A percentile compares a stretch with the other conserved stretches of the same genome.
Conservation (phyloP, 2,329 filamentous ascomycete species). For the Paecilomyces formosus region DNA sequence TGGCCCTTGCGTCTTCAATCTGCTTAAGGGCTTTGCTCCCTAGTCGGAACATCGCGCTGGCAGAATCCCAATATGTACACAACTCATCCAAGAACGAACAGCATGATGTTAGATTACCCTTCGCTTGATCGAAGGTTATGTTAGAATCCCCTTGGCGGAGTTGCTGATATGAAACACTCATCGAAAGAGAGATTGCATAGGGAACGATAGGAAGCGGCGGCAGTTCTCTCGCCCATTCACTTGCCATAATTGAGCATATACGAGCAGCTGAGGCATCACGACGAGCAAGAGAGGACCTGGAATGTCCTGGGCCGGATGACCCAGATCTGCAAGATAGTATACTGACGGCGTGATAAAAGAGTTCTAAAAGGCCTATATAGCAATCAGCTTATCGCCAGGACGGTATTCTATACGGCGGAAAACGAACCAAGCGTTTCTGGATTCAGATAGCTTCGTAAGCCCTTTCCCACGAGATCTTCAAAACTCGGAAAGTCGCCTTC, state of each 20-base stretch:
- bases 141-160: slow-evolving; percentile 45
- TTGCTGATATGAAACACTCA: slow-evolving; percentile 51
- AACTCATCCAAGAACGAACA: slow-evolving; percentile 28
- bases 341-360: slow-evolving; percentile 51
- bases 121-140: slow-evolving; percentile 28
- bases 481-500: slow-evolving; percentile 32
- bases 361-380: slow-evolving; percentile 40
- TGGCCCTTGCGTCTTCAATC: slow-evolving; percentile 12
- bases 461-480: slow-evolving; percentile 23
- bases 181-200: slow-evolving; percentile 48
- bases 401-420: not conserved
- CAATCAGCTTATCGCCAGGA: not conserved
- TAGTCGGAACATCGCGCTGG: slow-evolving; percentile 34
- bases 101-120: slow-evolving; percentile 26
- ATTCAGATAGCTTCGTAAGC: slow-evolving; percentile 17
- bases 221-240: slow-evolving; percentile 38
- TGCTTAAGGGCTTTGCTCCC: slow-evolving; percentile 30
- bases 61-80: slow-evolving; percentile 30
- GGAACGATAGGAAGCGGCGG: slow-evolving; percentile 49
- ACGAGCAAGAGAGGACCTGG: slow-evolving; percentile 45
- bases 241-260: slow-evolving; percentile 45
- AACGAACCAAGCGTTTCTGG: slow-evolving; percentile 20
- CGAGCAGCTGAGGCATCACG: slow-evolving; percentile 50
- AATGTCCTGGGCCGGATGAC: slow-evolving; percentile 33
- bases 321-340: slow-evolving; percentile 49